Base-by-base conservation (phyloP, 148 eudicot species). In the Spergularia marina region DNA sequence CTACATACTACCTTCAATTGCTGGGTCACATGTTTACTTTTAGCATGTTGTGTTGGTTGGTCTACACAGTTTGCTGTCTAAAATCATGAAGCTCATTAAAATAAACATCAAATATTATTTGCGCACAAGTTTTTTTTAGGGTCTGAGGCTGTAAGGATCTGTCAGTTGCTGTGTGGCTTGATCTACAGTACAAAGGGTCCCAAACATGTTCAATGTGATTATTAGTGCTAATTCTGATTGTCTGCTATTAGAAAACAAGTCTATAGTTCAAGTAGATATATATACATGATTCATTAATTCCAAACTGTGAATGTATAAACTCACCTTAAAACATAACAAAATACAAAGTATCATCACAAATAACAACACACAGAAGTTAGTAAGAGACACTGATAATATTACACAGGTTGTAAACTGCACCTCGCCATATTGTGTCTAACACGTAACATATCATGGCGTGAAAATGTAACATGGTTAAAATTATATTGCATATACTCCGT, bases 171-270 rank as follows among this genome's bases (percentile, higher is more conserved):
- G 54, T 44, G 65, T 76, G 57, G 59, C 10, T 58, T 76, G 79
- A 68, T 68, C 39, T 65, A 54, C 7, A 66, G 66, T 30, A 30
- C 36, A 71, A 59, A 34, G 51, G 23, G 25, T 53, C 53, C 70
- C 53, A 70, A 51, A 54, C 41, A 36, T 12, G 67, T 53, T 54
- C 17, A 55, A 36, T 34, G 2, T 64, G 30, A 65, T 65, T 7
- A 72, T 54, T 25, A 53, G 20, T 62, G 36, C 36, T 30, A 23
- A 25, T 74, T 53, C 63, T 53, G 14, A 62, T 68, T 79, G 78
- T 79, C 78, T 79, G 78, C 51, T 79, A 65, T 69, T 69, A 36
- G 63, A 53, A 63, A 74, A 54, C 78, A 74, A 6, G 15, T 6
- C 9, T 41, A 11, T 63, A 20, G 47, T 56, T 39, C 14, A 40